Conservation (phyloP, 495 filamentous ascomycete genomes). For the Penicillium parvum region DNA sequence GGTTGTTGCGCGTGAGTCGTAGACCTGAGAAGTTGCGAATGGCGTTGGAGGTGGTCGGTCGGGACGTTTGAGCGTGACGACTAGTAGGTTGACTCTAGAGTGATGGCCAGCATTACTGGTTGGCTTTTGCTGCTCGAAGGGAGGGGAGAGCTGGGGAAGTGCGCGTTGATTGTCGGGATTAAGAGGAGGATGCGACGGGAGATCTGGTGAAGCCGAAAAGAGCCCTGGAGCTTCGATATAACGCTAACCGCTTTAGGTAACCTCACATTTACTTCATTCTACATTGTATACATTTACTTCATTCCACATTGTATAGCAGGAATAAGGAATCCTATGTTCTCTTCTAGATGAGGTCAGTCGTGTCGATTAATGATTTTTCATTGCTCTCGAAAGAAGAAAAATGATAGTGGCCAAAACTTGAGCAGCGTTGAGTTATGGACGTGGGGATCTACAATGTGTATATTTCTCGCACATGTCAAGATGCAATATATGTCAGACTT, state of each 20-base stretch:
- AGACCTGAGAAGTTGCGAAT: not conserved
- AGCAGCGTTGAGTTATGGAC: no score
- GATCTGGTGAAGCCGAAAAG: conserved; percentile 20
- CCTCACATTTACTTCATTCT: no score
- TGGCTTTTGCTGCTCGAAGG: not conserved
- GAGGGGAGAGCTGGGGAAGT: not conserved
- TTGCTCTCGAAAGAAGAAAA: no score
- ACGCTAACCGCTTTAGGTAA: conserved; percentile 21
- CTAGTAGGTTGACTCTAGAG: not conserved
- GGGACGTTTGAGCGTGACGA: not conserved
- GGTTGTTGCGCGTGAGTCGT: not conserved
- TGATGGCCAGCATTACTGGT: conserved; percentile 3
- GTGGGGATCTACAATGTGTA: no score
- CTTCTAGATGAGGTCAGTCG: no score
- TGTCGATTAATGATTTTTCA: no score
- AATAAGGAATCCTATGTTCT: no score
- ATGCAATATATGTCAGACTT: no score
- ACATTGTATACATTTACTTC: no score
- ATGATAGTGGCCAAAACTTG: no score
- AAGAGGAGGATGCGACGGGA: conserved; percentile 2
- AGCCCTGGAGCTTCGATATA: conserved; percentile 19
- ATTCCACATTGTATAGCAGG: no score
- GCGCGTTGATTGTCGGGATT: conserved; percentile 1
- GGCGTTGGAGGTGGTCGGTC: conserved; percentile 4
- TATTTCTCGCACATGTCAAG: no score